Evolutionary conservation across 805 yeast genomes (phyloP).

Genomic region (Candida corydali): DNA sequence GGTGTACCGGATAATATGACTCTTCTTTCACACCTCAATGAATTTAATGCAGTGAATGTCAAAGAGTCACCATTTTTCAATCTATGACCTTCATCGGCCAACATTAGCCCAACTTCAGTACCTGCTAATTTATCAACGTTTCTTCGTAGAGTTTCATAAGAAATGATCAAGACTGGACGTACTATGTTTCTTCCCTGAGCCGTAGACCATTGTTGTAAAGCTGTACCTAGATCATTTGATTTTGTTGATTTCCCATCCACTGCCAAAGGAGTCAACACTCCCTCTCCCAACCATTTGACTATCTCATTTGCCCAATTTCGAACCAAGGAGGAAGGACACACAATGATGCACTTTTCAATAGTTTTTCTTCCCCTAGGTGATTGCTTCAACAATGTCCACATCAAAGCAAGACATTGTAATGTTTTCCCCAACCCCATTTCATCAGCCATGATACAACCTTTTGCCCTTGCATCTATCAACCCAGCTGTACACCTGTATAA

Average conservation of each 20-base stretch:
- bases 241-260: slow-evolving; percentile 85
- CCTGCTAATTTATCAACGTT: slow-evolving; percentile 73
- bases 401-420: slow-evolving; percentile 85
- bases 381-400: slow-evolving; percentile 85
- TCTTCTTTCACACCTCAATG: slow-evolving; percentile 80
- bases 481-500: slow-evolving; percentile 90
- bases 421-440: slow-evolving; percentile 99
- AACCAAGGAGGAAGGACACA: slow-evolving; percentile 92
- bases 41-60: slow-evolving; percentile 75
- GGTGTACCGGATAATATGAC: slow-evolving; percentile 95
- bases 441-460: slow-evolving; percentile 90
- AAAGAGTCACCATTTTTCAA: slow-evolving; percentile 93
- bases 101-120: slow-evolving; percentile 86
- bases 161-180: slow-evolving; percentile 87
- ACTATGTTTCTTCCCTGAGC: slow-evolving; percentile 84
- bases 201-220: slow-evolving; percentile 79
- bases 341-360: slow-evolving; percentile 84
- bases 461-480: slow-evolving; percentile 71
- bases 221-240: slow-evolving; percentile 68
- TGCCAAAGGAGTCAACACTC: slow-evolving; percentile 78
- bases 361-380: slow-evolving; percentile 59
- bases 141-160: slow-evolving; percentile 88
- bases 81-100: slow-evolving; percentile 96
- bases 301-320: slow-evolving; percentile 97
- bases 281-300: slow-evolving; percentile 92